Evolutionary conservation across 2,329 filamentous ascomycete genomes (phyloP).

Genomic region (Xylaria sp.): DNA sequence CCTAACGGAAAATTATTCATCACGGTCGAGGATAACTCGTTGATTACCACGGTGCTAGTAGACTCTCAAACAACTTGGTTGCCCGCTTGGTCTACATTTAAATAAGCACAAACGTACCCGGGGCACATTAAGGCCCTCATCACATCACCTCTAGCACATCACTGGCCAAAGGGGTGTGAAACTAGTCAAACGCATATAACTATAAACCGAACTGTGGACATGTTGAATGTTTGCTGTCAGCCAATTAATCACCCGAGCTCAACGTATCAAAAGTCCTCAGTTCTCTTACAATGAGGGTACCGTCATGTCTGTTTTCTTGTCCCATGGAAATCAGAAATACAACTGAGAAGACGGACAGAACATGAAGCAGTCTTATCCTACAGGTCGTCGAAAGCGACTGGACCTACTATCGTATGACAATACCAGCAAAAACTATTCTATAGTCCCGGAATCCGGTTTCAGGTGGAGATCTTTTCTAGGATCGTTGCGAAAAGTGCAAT

Average conservation of each 20-base stretch:
- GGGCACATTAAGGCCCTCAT: no score
- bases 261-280: background rate
- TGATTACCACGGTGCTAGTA: no score
- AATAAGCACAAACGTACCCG: no score
- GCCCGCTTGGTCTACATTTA: no score
- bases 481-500: background rate
- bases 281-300: background rate
- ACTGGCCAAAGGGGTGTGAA: no score
- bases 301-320: background rate
- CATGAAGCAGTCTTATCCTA: background rate
- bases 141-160: no score
- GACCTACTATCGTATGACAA: background rate
- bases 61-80: no score
- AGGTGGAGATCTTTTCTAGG: background rate
- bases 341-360: background rate
- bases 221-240: background rate
- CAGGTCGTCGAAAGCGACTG: background rate
- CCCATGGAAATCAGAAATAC: background rate
- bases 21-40: background rate
- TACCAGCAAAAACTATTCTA: background rate
- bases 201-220: background rate
- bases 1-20: background rate
- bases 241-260: background rate
- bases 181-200: no score
- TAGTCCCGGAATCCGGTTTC: conserved; percentile 11